Evolutionary conservation across 2,329 filamentous ascomycete species (phyloP), one percentile per base, ranked within the genome.

Genomic region (Phialophora verrucosa): DNA sequence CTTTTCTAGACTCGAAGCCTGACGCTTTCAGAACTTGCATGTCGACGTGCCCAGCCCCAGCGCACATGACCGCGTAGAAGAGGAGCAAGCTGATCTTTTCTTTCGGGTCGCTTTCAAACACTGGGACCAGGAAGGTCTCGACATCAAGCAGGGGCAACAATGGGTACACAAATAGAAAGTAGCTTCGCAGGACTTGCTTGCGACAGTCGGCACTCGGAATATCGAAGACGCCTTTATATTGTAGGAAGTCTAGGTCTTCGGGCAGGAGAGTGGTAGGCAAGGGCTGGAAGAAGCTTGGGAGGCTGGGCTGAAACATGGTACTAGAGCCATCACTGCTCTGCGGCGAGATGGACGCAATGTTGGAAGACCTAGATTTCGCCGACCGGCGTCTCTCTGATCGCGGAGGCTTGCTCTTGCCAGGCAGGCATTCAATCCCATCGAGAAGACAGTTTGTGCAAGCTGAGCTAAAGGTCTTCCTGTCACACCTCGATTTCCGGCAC

Each of bases 51-150:
- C 93, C 92, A 2, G 91, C 90, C 0, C 91, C 92, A 1, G 92
- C 90, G 76, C 97, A 97, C 91, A 97, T 96, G 74, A 97, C 90
- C 10, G 93, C 91, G 75, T 97, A 93, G 78, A 96, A 97, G 2
- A 97, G 81, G 64, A 97, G 86, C 73, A 97, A 81, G 79, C 93
- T 97, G 73, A 93, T 84, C 42, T 57, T 58, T 4, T 17, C 61
- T 8, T 10, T 23, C 11, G 31, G 2, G 11, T 90, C 88, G 71
- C 86, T 84, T 55, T 85, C 83, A 78, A 73, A 89, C 74, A 80
- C 91, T 3, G 76, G 77, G 62, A 77, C 77, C 11, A 88, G 74
- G 63, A 88, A 85, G 32, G 87, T 85, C 69, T 87, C 83, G 54
- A 88, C 72, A 67, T 88, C 92, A 69, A 97, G 80, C 38, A 97